Conservation (phyloP, 192 early-diverging fungal genomes). For the Coemansia sp. region DNA sequence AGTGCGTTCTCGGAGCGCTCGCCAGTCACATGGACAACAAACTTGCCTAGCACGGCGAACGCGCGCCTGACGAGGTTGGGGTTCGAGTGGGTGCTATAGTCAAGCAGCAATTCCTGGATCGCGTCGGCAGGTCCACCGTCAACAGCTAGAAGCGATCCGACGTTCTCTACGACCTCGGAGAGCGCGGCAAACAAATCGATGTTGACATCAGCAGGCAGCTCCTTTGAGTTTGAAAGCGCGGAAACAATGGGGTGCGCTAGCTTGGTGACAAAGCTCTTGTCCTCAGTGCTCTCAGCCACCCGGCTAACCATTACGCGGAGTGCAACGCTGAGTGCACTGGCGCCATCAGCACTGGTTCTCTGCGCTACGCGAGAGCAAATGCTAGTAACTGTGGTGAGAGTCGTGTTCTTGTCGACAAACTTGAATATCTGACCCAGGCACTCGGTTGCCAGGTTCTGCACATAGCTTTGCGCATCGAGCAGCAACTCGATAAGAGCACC, state of each 20-base stretch:
- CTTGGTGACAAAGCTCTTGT: constrained; percentile 22
- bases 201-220: constrained; percentile 21
- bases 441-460: constrained; percentile 46
- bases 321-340: constrained; percentile 32
- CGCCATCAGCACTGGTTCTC: background rate
- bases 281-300: constrained; percentile 21
- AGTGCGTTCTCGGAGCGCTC: constrained; percentile 36
- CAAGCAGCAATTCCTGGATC: constrained; percentile 31
- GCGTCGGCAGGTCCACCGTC: constrained; percentile 14
- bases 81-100: constrained; percentile 22
- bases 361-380: constrained; percentile 28
- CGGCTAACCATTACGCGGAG: constrained; percentile 33
- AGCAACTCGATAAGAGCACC: constrained; percentile 24
- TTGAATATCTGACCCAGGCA: constrained; percentile 36
- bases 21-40: constrained; percentile 38
- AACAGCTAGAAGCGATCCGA: constrained; percentile 27
- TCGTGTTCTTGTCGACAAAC: constrained; percentile 22
- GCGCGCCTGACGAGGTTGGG: constrained; percentile 35
- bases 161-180: constrained; percentile 24
- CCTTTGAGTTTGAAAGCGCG: constrained; percentile 16
- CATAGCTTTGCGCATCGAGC: constrained; percentile 40
- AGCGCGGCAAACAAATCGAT: constrained; percentile 39
- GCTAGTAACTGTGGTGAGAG: constrained; percentile 4
- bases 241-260: constrained; percentile 27
- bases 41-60: constrained; percentile 38